Conservation (phyloP, 805 yeast species). For the Teunomyces gatunensis region DNA sequence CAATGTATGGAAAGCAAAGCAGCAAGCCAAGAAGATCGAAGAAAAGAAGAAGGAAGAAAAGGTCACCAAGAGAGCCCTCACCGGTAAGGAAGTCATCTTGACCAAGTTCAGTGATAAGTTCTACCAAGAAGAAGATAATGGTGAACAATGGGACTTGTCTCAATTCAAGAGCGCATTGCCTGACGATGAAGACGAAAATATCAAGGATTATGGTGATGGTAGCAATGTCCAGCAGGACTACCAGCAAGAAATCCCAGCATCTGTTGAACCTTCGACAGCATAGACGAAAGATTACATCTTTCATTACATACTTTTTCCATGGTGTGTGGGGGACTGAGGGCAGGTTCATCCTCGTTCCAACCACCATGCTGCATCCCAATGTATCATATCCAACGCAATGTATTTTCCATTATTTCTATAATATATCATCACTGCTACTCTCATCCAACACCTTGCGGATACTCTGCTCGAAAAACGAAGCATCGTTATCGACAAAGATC, state of each 20-base stretch:
- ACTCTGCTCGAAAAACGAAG: slow-evolving; percentile 22
- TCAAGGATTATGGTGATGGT: slow-evolving; percentile 78
- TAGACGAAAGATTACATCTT: background rate
- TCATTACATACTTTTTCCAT: background rate
- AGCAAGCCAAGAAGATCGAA: slow-evolving; percentile 52
- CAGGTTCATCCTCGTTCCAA: slow-evolving; percentile 1
- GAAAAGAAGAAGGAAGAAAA: slow-evolving; percentile 31
- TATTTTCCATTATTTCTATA: background rate
- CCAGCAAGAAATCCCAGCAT: slow-evolving; percentile 9
- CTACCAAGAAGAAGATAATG: slow-evolving; percentile 52
- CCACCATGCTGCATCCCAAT: slow-evolving; percentile 3
- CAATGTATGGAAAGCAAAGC: slow-evolving; percentile 76
- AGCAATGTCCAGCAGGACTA: slow-evolving; percentile 26
- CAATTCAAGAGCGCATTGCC: slow-evolving; percentile 56
- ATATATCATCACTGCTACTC: background rate
- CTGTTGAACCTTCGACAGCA: slow-evolving; percentile 3
- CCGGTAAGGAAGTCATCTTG: slow-evolving; percentile 69
- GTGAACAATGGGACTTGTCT: slow-evolving; percentile 55
- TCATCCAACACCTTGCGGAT: background rate
- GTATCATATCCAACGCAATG: slow-evolving; percentile 1
- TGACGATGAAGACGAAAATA: slow-evolving; percentile 43
- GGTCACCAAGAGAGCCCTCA: slow-evolving; percentile 46
- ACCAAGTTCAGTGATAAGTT: slow-evolving; percentile 57
- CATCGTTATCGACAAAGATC: slow-evolving; percentile 36
- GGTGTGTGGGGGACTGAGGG: background rate